Evolutionary conservation across 1,284 basidiomycete species (phyloP), one percentile per base, ranked within the genome.

Genomic region (Naganishia albida): DNA sequence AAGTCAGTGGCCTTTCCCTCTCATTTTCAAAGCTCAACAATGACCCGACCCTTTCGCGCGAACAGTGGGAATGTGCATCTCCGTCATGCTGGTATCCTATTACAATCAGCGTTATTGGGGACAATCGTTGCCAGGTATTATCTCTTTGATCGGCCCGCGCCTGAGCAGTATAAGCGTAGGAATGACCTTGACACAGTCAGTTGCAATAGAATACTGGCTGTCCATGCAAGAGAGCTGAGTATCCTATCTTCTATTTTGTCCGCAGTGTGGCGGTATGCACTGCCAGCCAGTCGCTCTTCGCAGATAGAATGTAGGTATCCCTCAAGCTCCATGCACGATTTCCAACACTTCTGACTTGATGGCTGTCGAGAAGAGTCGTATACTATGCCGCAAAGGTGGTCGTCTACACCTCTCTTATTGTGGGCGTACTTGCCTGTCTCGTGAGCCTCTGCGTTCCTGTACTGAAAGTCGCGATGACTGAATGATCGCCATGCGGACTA

Each of bases 171-270:
- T 62, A 16, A 62, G 60, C 26, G 60, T 62, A 1, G 60, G 60
- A 13, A n/a, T 51, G n/a, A 62, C 60, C 1, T 39, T 62, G n/a
- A 52, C 52, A 30, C 60, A 62, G 60, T 62, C n/a, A 42, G 60
- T 62, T 7, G 2, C 30, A n/a, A 23, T 18, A 10, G 49, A 34
- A 10, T 18, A 20, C 3, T 12, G n/a, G 30, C 4, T 20, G 28
- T 3, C n/a, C n/a, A n/a, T n/a, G n/a, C n/a, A n/a, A n/a, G n/a
- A n/a, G 30, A 34, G 49, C 4, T 30, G 16, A 13, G 7, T 1
- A 4, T 23, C 13, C 44, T 48, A n/a, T 25, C 7, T 6, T 12
- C 18, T 18, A 3, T 18, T 8, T 10, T 18, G 2, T 16, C 20
- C 4, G 3, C 15, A 60, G 56, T 18, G 30, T 60, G 1, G 46